Evolutionary conservation across 2,329 filamentous ascomycete genomes (phyloP).

Genomic region (Phialophora macrospora): DNA sequence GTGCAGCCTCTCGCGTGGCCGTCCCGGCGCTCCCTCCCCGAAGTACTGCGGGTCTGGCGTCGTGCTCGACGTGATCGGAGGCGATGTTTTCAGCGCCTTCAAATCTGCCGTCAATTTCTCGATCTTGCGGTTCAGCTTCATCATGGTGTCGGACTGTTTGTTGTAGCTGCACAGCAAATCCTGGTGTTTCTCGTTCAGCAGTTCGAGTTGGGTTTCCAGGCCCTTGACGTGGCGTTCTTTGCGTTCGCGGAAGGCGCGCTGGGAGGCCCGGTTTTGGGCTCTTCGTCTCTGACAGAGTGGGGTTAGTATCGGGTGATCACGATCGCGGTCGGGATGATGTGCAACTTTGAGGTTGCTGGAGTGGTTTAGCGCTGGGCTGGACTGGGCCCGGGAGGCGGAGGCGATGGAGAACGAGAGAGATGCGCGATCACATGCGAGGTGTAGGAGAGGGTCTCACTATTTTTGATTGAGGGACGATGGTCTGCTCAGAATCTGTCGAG

Average conservation of each 20-base stretch:
- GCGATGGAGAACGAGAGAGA: background rate
- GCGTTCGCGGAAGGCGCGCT: slow-evolving; percentile 88
- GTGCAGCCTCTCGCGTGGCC: background rate
- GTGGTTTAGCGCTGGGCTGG: background rate
- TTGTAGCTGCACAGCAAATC: slow-evolving; percentile 41
- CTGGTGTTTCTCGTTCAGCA: slow-evolving; percentile 52
- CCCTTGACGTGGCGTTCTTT: slow-evolving; percentile 90
- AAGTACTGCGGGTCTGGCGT: background rate
- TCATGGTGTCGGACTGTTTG: slow-evolving; percentile 32
- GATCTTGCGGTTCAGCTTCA: slow-evolving; percentile 24
- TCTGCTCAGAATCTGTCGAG: slow-evolving; percentile 13
- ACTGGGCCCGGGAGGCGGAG: background rate
- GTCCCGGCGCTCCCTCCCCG: background rate
- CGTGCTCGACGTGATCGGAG: background rate
- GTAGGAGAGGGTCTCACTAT: slow-evolving; percentile 5
- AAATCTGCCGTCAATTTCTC: slow-evolving; percentile 23
- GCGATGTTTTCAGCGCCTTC: slow-evolving; percentile 7
- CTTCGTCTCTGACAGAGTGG: slow-evolving; percentile 74
- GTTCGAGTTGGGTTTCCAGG: slow-evolving; percentile 75
- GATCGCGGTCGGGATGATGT: background rate
- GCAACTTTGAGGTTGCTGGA: background rate
- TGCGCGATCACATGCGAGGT: background rate
- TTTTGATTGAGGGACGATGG: slow-evolving; percentile 16
- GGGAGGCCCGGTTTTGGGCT: slow-evolving; percentile 88
- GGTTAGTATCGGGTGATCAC: background rate